Conservation (phyloP, 352 stramenopile species). For the Blastocystis sp. region DNA sequence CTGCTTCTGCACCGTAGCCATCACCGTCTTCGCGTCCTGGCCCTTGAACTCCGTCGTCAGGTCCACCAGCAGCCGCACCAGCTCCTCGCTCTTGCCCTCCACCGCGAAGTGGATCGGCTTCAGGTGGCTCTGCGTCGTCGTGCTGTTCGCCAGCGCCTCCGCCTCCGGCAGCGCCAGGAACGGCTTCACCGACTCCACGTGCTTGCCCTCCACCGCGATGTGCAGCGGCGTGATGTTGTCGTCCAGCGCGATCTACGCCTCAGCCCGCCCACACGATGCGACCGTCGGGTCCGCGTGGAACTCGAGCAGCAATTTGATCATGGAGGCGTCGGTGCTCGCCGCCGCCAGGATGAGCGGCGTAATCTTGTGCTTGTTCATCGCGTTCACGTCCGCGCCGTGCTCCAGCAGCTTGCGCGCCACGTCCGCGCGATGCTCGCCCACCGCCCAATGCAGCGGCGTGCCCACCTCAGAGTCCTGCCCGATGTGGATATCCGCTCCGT, state of each 20-base stretch:
- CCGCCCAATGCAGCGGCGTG: slow-evolving; percentile 49
- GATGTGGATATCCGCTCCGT: slow-evolving; percentile 35
- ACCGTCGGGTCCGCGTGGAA: slow-evolving; percentile 53
- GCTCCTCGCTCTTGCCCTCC: slow-evolving; percentile 19
- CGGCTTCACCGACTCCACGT: slow-evolving; percentile 36
- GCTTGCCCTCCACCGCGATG: slow-evolving; percentile 32
- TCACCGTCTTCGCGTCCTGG: slow-evolving; percentile 5
- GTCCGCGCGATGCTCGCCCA: slow-evolving; percentile 54
- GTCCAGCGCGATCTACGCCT: slow-evolving; percentile 35
- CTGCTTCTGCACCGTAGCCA: slow-evolving; percentile 32
- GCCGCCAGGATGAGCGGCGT: slow-evolving; percentile 60
- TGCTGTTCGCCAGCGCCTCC: slow-evolving; percentile 36
- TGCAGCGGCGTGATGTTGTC: slow-evolving; percentile 61
- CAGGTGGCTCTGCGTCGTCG: slow-evolving; percentile 38
- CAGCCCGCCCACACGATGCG: not conserved
- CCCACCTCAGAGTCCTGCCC: slow-evolving; percentile 45
- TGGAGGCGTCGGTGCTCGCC: slow-evolving; percentile 13
- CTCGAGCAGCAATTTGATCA: slow-evolving; percentile 49
- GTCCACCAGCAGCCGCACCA: not conserved
- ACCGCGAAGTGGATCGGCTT: slow-evolving; percentile 65
- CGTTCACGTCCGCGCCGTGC: slow-evolving; percentile 6
- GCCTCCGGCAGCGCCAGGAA: slow-evolving; percentile 57
- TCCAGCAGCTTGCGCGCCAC: slow-evolving; percentile 19
- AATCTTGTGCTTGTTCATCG: slow-evolving; percentile 5
- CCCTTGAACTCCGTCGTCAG: slow-evolving; percentile 60